Percentiles rank a stretch among this genome's conserved stretches.
Conservation (phyloP, 2,329 filamentous ascomycete genomes). For the Monilinia fructicola region DNA sequence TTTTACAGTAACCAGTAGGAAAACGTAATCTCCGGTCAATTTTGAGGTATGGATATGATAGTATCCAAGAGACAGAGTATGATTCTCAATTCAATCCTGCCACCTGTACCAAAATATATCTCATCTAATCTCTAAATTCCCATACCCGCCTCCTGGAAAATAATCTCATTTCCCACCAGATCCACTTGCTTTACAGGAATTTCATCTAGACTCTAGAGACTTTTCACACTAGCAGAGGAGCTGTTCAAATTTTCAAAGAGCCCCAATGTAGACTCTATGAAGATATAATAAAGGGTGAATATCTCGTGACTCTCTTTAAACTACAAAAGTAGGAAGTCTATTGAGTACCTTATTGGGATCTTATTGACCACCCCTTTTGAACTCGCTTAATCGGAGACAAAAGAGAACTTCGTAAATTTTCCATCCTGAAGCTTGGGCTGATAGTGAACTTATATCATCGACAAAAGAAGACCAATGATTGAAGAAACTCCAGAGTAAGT, state of each 20-base stretch:
- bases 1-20: background rate
- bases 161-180: background rate
- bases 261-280: background rate
- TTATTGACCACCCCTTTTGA: conserved; percentile 19
- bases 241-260: conserved; percentile 6
- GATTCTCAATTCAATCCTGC: background rate
- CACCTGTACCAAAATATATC: background rate
- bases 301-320: background rate
- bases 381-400: conserved; percentile 6
- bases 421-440: background rate
- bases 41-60: background rate
- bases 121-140: background rate
- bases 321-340: conserved; percentile 7
- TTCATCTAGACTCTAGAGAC: background rate
- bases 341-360: conserved; percentile 17
- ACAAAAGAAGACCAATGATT: background rate
- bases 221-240: conserved; percentile 8
- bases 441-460: background rate
- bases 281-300: conserved; percentile 8
- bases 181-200: background rate
- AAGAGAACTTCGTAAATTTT: background rate
- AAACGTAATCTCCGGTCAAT: background rate
- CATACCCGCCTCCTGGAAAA: background rate
- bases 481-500: background rate
- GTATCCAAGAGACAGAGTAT: too few relatives aligned